These are phyloP conservation scores for Prunella vulgaris DNA, from an alignment of 257 asterid genomes.

Conservation along the genomic window DNA sequence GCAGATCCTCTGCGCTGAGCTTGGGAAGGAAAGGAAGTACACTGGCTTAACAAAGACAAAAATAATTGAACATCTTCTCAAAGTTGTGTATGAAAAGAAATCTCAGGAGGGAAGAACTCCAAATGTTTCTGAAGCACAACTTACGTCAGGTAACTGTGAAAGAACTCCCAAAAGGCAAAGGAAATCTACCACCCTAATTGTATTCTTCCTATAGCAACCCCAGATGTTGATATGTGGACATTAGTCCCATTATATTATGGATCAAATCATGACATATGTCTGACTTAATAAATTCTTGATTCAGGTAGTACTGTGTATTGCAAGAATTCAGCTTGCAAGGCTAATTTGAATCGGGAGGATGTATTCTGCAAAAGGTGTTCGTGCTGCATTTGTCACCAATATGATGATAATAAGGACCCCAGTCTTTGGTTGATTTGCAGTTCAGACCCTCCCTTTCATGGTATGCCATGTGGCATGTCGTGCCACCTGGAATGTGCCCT, in stretches of 20 bases:
- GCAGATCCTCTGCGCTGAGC: constrained; percentile 88
- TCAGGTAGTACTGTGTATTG: constrained; percentile 36
- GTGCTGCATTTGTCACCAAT: constrained; percentile 80
- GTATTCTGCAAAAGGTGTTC: constrained; percentile 90
- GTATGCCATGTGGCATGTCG: constrained; percentile 83
- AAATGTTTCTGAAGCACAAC: constrained; percentile 31
- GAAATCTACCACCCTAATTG: constrained; percentile 38
- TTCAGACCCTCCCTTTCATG: constrained; percentile 78
- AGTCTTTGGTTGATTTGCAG: constrained; percentile 84
- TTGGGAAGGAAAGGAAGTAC: constrained; percentile 93
- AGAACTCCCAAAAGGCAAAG: constrained; percentile 68
- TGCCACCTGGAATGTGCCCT: constrained; percentile 96
- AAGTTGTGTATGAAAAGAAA: constrained; percentile 64
- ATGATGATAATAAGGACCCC: constrained; percentile 96
- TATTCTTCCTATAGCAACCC: constrained; percentile 29
- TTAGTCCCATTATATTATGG: neutral
- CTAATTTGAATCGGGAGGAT: constrained; percentile 42
- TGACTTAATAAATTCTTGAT: neutral
- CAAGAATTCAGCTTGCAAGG: constrained; percentile 90
- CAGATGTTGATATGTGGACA: constrained; percentile 19
- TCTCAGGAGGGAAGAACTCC: constrained; percentile 34
- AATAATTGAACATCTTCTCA: constrained; percentile 77
- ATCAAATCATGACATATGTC: neutral
- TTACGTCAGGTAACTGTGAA: constrained; percentile 44
- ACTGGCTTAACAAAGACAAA: constrained; percentile 86